These are phyloP conservation scores for Blepharisma japonicum DNA, from an alignment of 73 alveolate species.

Conservation along the genomic window DNA sequence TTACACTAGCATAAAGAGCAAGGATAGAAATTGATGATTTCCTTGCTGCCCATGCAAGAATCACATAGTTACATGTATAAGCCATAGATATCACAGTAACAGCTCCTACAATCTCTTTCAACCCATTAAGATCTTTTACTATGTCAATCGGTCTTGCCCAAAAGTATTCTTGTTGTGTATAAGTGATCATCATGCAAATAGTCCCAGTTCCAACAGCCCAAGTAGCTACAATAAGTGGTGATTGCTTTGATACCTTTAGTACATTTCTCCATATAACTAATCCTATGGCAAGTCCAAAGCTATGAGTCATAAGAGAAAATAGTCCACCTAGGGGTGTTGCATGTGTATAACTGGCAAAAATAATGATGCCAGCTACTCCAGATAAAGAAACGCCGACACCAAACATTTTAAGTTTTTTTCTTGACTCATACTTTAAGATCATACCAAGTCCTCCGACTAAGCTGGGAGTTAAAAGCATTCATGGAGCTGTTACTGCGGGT, in stretches of 20 bases:
- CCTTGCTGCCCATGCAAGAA: constrained; percentile 10
- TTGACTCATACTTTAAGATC: background rate
- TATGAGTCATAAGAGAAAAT: background rate
- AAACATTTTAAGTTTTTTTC: background rate
- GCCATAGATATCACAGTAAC: background rate
- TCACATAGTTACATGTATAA: background rate
- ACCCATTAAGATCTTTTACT: constrained; percentile 9
- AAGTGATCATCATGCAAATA: constrained; percentile 6
- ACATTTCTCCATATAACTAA: constrained; percentile 14
- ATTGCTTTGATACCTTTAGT: background rate
- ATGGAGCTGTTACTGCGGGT: background rate
- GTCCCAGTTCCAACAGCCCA: background rate
- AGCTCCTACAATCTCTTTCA: background rate
- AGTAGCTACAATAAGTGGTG: background rate
- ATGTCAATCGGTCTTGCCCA: background rate
- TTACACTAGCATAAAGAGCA: constrained; percentile 12
- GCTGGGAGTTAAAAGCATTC: constrained; percentile 23
- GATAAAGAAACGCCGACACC: background rate
- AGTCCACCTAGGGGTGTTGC: background rate
- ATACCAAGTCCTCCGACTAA: background rate
- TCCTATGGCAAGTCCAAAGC: background rate
- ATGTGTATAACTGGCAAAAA: background rate
- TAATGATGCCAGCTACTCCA: background rate
- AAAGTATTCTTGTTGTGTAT: background rate
- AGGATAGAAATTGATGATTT: constrained; percentile 25